Percentiles rank a stretch among this genome's conserved stretches.
Evolutionary conservation across 805 yeast genomes (phyloP).

Genomic region (Metschnikowia cubensis): DNA sequence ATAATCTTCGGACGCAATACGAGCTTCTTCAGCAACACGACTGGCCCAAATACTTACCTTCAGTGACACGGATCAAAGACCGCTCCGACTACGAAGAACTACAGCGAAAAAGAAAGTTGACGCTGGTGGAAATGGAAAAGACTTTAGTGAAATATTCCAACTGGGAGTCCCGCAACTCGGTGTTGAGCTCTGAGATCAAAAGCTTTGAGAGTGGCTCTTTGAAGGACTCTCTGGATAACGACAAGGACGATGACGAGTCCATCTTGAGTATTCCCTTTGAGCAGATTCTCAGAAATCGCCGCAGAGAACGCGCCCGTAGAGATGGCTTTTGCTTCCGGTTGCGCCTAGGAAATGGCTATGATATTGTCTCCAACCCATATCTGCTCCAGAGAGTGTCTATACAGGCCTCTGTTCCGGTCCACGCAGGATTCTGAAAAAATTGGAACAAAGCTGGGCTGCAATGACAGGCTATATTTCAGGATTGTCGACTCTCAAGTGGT

Average conservation of each 20-base stretch:
- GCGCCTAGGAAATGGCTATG: slow-evolving; percentile 15
- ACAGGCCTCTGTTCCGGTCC: slow-evolving; percentile 1
- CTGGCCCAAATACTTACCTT: slow-evolving; percentile 46
- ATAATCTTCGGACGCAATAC: slow-evolving; percentile 44
- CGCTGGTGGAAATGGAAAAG: slow-evolving; percentile 45
- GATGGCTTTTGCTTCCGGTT: slow-evolving; percentile 11
- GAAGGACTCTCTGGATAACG: slow-evolving; percentile 17
- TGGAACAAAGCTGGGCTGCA: too few species aligned
- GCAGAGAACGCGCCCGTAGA: slow-evolving; percentile 12
- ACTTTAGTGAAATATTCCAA: slow-evolving; percentile 34
- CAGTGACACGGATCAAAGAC: slow-evolving; percentile 50
- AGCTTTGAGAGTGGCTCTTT: background rate
- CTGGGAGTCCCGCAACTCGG: slow-evolving; percentile 34
- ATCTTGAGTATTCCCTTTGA: slow-evolving; percentile 22
- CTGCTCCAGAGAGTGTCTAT: slow-evolving; percentile 6
- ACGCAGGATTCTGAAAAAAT: background rate
- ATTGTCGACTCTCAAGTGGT: background rate
- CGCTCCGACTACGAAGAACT: slow-evolving; percentile 47
- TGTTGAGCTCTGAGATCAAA: slow-evolving; percentile 25
- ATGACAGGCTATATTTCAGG: background rate
- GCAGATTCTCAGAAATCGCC: slow-evolving; percentile 22
- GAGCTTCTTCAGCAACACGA: slow-evolving; percentile 38
- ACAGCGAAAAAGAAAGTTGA: slow-evolving; percentile 45
- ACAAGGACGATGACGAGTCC: slow-evolving; percentile 22
- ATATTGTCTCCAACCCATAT: slow-evolving; percentile 10